These are phyloP conservation scores for Colletotrichum sp. DNA, from an alignment of 2,329 filamentous ascomycete species.

Conservation along the genomic window DNA sequence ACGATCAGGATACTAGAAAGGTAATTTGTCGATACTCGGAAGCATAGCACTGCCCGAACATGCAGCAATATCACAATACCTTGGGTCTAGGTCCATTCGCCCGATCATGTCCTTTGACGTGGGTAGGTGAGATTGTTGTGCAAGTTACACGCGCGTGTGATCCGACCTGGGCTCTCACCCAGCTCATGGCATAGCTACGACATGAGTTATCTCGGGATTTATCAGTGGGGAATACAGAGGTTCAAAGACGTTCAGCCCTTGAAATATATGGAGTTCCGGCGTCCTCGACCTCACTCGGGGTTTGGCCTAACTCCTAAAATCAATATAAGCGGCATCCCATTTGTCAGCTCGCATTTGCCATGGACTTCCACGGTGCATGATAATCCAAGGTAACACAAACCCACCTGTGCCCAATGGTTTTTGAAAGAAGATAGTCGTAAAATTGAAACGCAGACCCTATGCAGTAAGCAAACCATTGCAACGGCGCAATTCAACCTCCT, in stretches of 20 bases:
- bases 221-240: fast-evolving
- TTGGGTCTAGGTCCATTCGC: fast-evolving
- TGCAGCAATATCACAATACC: background rate
- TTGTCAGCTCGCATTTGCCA: background rate
- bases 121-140: background rate
- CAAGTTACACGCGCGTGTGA: background rate
- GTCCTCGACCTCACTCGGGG: background rate
- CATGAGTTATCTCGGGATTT: fast-evolving
- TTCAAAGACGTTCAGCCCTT: background rate
- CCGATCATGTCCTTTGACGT: background rate
- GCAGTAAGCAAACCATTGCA: background rate
- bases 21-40: background rate
- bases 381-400: background rate
- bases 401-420: background rate
- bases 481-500: background rate
- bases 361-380: background rate
- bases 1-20: background rate
- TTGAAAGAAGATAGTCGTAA: background rate
- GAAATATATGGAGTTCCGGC: background rate
- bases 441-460: background rate
- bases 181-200: background rate
- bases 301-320: background rate
- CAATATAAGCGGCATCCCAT: background rate
- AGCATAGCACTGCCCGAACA: background rate
- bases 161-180: background rate